Evolutionary conservation across 768 basidiomycete species (phyloP), one percentile per base, ranked within the genome.

Genomic region (Tricholomella constricta): DNA sequence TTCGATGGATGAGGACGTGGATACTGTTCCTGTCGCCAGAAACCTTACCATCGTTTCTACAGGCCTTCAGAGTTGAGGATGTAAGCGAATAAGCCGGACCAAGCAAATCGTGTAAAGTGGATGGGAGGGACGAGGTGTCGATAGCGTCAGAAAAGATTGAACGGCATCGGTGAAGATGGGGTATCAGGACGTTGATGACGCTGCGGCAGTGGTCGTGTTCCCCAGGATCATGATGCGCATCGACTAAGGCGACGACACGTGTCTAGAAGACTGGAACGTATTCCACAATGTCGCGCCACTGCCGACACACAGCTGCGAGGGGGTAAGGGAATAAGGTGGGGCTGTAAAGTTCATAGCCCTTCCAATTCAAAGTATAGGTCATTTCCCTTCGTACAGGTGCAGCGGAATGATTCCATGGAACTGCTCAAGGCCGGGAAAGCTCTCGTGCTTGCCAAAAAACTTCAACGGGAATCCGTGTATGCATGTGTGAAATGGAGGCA

Each of bases 111-210:
- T 6, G 47, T 8, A 26, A 17, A n/a, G 60, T 59, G 26, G 45
- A 58, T 8, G 61, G 63, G 20, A 65, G 56, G 6, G 64, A 65
- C 6, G 58, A 58, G 35, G 60, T 57, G 8, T 62, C 54, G 27
- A 46, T 37, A 14, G 60, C 38, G 43, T 60, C 46, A 52, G 63
- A 62, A 22, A 50, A 47, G 23, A 65, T 45, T 27, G 52, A 41
- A n/a, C 59, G 55, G 40, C 56, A 61, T 7, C 59, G 57, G 12
- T 59, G 49, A 5, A 65, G 40, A 29, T 62, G 55, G 15, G 52
- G 51, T 25, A 49, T 36, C 15, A 63, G 35, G 15, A 58, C 48
- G 11, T 63, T 56, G 37, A 65, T 54, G 38, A 57, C 38, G 15
- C 54, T 25, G 5, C 55, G 49, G 11, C 59, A 53, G 29, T 48